Evolutionary conservation across 2,329 filamentous ascomycete genomes (phyloP).

Genomic region (Talaromyces amestolkiae): DNA sequence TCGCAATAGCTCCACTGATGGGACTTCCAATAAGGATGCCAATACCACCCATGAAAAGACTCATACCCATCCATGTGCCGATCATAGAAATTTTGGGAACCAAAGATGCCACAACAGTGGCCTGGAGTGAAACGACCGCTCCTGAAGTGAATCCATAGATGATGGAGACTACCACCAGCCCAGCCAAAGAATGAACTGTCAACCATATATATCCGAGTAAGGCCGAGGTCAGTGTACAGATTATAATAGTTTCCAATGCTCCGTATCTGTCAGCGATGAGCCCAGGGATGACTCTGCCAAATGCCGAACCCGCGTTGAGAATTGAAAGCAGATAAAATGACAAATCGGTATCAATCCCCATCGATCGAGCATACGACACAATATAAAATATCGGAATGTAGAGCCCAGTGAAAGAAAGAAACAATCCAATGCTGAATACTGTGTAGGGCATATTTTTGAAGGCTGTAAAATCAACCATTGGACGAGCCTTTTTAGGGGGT

Average conservation of each 20-base stretch:
- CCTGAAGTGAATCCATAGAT: slow-evolving; percentile 50
- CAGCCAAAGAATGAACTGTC: slow-evolving; percentile 31
- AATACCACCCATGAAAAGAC: slow-evolving; percentile 28
- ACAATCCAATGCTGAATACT: slow-evolving; percentile 49
- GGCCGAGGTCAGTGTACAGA: slow-evolving; percentile 36
- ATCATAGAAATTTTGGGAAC: slow-evolving; percentile 32
- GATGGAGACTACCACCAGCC: slow-evolving; percentile 45
- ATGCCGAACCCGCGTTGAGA: slow-evolving; percentile 61
- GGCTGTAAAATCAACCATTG: slow-evolving; percentile 46
- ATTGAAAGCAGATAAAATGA: slow-evolving; percentile 65
- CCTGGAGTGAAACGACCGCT: slow-evolving; percentile 29
- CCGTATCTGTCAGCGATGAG: slow-evolving; percentile 59
- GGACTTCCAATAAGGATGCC: slow-evolving; percentile 27
- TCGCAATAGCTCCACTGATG: neutral
- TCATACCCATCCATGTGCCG: slow-evolving; percentile 46
- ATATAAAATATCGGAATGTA: slow-evolving; percentile 46
- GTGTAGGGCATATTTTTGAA: slow-evolving; percentile 49
- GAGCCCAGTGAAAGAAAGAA: slow-evolving; percentile 53
- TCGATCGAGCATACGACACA: slow-evolving; percentile 25
- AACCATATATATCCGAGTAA: slow-evolving; percentile 35
- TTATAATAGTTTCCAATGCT: slow-evolving; percentile 54
- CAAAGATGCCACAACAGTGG: slow-evolving; percentile 36
- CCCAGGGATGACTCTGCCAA: slow-evolving; percentile 59
- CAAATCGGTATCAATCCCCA: slow-evolving; percentile 22
- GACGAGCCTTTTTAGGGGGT: slow-evolving; percentile 41